Evolutionary conservation across 352 stramenopile species (phyloP).

Genomic region (Globisporangium barbulae): DNA sequence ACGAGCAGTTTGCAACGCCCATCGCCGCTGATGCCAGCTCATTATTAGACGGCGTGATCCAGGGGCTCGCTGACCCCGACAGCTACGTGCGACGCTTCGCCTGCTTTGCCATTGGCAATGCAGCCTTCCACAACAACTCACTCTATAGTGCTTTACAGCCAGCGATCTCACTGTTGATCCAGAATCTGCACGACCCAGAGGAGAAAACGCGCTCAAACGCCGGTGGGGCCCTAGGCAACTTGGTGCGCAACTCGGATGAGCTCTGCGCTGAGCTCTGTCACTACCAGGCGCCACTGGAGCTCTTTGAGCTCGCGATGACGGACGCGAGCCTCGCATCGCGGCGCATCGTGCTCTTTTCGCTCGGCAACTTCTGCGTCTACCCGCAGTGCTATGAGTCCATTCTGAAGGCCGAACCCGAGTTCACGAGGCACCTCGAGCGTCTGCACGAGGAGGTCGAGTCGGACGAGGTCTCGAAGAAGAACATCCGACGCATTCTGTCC

Average conservation of each 20-base stretch:
- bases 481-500: constrained; percentile 61
- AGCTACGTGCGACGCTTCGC: constrained; percentile 89
- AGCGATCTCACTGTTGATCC: constrained; percentile 61
- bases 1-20: constrained; percentile 48
- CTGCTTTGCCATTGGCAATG: constrained; percentile 94
- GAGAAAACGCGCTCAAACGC: constrained; percentile 93
- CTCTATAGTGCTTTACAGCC: constrained; percentile 73
- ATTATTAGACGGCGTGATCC: constrained; percentile 62
- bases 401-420: constrained; percentile 29
- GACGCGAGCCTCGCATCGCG: constrained; percentile 61
- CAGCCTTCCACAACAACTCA: constrained; percentile 83
- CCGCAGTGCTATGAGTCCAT: constrained; percentile 61
- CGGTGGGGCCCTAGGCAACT: constrained; percentile 88
- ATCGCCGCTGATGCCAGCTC: constrained; percentile 19
- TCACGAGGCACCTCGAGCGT: constrained; percentile 39
- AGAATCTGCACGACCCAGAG: constrained; percentile 71
- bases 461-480: constrained; percentile 65
- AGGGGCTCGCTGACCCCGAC: constrained; percentile 57
- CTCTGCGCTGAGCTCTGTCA: constrained; percentile 71
- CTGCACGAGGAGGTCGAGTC: constrained; percentile 60
- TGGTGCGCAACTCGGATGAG: constrained; percentile 87
- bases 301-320: constrained; percentile 65
- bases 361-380: constrained; percentile 90
- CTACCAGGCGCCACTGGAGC: constrained; percentile 49
- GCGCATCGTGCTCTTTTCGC: constrained; percentile 89